These are phyloP conservation scores for Fragaria iinumae DNA, from an alignment of 306 rosid species.

Conservation along the genomic window DNA sequence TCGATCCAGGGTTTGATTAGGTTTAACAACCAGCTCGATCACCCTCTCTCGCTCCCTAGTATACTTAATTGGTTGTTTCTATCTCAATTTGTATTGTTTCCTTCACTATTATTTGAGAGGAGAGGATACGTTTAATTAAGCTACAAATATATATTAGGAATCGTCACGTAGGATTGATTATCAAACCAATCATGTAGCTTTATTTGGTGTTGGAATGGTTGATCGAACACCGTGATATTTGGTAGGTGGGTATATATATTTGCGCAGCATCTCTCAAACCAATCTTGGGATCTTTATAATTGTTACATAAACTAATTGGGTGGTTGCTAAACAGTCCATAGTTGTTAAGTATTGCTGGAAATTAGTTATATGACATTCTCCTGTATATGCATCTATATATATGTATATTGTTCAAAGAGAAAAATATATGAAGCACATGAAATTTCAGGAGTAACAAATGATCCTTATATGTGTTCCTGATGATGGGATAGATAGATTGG, in stretches of 20 bases:
- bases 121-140: background rate
- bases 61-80: too few relatives aligned
- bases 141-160: background rate
- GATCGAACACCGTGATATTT: background rate
- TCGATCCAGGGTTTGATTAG: background rate
- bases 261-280: background rate
- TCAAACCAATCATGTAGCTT: background rate
- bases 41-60: background rate
- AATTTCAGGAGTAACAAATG: background rate
- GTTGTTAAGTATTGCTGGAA: slow-evolving; percentile 13
- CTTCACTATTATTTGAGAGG: background rate
- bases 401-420: background rate
- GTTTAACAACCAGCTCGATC: background rate
- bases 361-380: background rate
- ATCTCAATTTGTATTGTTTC: background rate
- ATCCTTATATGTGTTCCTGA: background rate
- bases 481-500: background rate
- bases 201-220: slow-evolving; percentile 3
- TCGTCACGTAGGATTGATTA: background rate
- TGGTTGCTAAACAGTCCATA: slow-evolving; percentile 1
- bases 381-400: background rate
- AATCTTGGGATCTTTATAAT: background rate
- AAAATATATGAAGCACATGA: background rate
- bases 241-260: slow-evolving; percentile 13
- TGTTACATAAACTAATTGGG: background rate